Base-by-base conservation (phyloP, 495 filamentous ascomycete species). In the Daldinia grandis region DNA sequence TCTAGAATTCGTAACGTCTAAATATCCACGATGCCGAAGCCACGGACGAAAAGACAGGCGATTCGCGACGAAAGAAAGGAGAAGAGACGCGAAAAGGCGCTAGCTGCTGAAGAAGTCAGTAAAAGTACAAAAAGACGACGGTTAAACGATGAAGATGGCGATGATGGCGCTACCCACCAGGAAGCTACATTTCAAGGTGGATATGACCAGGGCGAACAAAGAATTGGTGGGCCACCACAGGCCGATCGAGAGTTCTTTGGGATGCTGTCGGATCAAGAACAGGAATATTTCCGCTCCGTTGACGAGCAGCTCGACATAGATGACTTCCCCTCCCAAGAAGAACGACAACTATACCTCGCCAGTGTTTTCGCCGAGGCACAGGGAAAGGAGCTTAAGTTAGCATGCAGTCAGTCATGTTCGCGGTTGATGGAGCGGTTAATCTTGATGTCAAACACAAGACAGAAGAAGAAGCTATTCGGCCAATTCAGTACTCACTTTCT, bases 361-460 rank as follows among this genome's bases (percentile, higher is more conserved):
- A 97, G 91, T 78, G 91, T 98, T 50, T 97, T 91, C 78, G 81
- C 84, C 63, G 95, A 98, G 77, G 93, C 94, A 17, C 83, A 87
- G 50, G 93, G 92, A 50, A 98, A 98, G 79, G 95, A 98, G 76
- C 83, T 98, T 78, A 99, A 98, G 83, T 87, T 99, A 74, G 95
- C 94, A 19, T 92, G 90, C 81, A 96, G 92, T 77, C 95, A 99
- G 81, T 94, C 92, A 3, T 98, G 94, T 79, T 99, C 95, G 50
- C 84, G 95, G 33, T 83, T 98, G 44, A 90, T 98, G 89, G 96
- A 99, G 80, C 86, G 93, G 35, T 77, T 98, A 75, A 95, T 99
- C 63, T 81, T 93, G 40, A 82, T 96, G 73, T 95, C 93, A 35
- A 90, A 89, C 55, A 85, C 89, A 49, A 81, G 80, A 31, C 96